These are phyloP conservation scores for Apiotrichum brassicae DNA, from an alignment of 1,284 basidiomycete genomes.

Conservation along the genomic window DNA sequence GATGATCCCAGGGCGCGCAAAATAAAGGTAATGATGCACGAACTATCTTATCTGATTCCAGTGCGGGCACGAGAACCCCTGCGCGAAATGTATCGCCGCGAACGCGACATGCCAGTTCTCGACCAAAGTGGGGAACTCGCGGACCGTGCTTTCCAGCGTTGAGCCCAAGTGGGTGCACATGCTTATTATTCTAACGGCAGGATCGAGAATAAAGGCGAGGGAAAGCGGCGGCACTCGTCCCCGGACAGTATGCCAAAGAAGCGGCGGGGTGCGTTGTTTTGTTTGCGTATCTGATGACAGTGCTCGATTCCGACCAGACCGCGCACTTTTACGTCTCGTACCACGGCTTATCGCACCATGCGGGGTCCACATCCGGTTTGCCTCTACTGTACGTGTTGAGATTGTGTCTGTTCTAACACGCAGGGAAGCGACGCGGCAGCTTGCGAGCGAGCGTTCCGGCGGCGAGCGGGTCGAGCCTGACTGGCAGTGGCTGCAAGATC, in stretches of 20 bases:
- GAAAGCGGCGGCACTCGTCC: no score
- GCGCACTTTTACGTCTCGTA: constrained; percentile 15
- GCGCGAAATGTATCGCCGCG: constrained; percentile 10
- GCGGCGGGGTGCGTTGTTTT: neutral
- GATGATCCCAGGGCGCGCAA: constrained; percentile 1
- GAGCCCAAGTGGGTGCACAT: constrained; percentile 9
- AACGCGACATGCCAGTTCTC: constrained; percentile 10
- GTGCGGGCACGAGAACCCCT: constrained; percentile 15
- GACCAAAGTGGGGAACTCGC: neutral
- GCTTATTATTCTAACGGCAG: no score
- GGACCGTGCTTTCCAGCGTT: constrained; percentile 5
- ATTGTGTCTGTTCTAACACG: no score
- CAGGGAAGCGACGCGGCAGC: neutral
- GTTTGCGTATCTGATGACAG: no score
- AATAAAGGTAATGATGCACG: no score
- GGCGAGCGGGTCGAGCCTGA: constrained; percentile 4
- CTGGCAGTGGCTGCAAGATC: constrained; percentile 16
- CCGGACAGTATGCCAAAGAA: constrained; percentile 1
- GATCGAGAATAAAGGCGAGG: no score
- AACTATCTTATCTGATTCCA: neutral
- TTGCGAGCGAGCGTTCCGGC: neutral
- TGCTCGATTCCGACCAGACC: constrained; percentile 2
- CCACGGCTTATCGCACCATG: constrained; percentile 11
- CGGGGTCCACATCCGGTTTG: constrained; percentile 16
- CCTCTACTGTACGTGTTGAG: constrained; percentile 13